These are phyloP conservation scores for Gnetum montanum DNA, from an alignment of 75 land plant genomes.

Conservation along the genomic window DNA sequence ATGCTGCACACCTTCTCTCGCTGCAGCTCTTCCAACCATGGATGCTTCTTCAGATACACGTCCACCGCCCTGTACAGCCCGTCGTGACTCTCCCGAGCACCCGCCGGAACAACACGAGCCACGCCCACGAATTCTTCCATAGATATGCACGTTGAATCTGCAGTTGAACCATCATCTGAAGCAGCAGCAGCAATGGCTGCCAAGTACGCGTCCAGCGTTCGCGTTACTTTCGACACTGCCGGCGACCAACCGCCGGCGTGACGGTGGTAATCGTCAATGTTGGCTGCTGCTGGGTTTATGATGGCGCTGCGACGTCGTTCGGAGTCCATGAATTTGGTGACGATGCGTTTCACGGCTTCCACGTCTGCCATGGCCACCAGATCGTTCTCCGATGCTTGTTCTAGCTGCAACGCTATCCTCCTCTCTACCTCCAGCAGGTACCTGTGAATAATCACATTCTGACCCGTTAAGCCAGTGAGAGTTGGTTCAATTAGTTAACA, in stretches of 20 bases:
- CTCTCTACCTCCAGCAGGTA: conserved; percentile 59
- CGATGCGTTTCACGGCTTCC: conserved; percentile 62
- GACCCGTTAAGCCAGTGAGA: too few relatives aligned
- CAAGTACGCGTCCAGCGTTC: conserved; percentile 43
- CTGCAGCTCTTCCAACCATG: conserved; percentile 64
- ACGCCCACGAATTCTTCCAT: conserved; percentile 54
- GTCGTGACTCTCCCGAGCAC: conserved; percentile 50
- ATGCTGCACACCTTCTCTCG: conserved; percentile 87
- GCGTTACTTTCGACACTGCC: conserved; percentile 40
- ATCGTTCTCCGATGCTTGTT: conserved; percentile 72
- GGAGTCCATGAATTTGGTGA: conserved; percentile 47
- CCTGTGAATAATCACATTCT: too few relatives aligned
- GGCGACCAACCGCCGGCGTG: conserved; percentile 30
- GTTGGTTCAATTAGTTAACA: too few relatives aligned
- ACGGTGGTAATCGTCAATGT: too few relatives aligned
- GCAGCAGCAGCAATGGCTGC: conserved; percentile 53
- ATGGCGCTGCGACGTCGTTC: conserved; percentile 26
- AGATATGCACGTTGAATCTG: too few relatives aligned
- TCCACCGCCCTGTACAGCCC: conserved; percentile 71
- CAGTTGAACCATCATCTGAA: too few relatives aligned
- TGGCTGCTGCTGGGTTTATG: conserved; percentile 10
- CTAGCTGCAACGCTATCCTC: conserved; percentile 56
- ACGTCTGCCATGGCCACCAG: too few relatives aligned
- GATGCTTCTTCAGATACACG: conserved; percentile 76
- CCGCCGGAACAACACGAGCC: conserved; percentile 40